Base-by-base conservation (phyloP, 768 basidiomycete genomes). In the Suillus spraguei region DNA sequence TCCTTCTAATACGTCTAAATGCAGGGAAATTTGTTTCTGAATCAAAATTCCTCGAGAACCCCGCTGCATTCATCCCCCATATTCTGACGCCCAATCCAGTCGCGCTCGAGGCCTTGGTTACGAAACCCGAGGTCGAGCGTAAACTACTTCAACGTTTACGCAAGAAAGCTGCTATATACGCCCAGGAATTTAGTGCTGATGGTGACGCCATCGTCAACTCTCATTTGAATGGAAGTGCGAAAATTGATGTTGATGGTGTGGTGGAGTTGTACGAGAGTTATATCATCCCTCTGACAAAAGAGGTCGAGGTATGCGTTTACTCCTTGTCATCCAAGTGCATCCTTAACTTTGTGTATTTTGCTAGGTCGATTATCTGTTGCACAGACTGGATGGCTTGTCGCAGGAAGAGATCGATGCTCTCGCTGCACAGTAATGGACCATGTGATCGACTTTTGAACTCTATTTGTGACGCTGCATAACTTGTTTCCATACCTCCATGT, bases 21-120 rank as follows among this genome's bases (percentile, higher is more conserved):
- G 10, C 72, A 99, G 97, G 97, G 63, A 99, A 98, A 83, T 99
- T 99, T 74, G 97, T 99, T 6, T 95, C 96, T 5, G 97, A 99
- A 78, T 92, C 93, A 33, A 99, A 99, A 74, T 99, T 99, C 80
- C 74, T 83, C n/a, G 84, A 87, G 36, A 81, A 92, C 65, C 97
- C 97, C 22, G 81, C 89, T 41, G 87, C 88, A 11, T 99, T 98
- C 77, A 85, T 99, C 62, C 95, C 96, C 0, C 95, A 96, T 76
- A 99, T 99, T 70, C 83, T 84, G 42, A 83, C 83, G 3, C 88
- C 89, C 10, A 91, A 99, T 74, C 85, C 87, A 20, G 77, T 85
- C 46, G 91, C 88, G 9, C 83, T 99, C 24, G 94, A 91, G 9
- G 88, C 78, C 0, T 80, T 99, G 52, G 98, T 99, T 72, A 96